Base-by-base conservation (phyloP, 306 rosid species). In the Dryas alaskensis region DNA sequence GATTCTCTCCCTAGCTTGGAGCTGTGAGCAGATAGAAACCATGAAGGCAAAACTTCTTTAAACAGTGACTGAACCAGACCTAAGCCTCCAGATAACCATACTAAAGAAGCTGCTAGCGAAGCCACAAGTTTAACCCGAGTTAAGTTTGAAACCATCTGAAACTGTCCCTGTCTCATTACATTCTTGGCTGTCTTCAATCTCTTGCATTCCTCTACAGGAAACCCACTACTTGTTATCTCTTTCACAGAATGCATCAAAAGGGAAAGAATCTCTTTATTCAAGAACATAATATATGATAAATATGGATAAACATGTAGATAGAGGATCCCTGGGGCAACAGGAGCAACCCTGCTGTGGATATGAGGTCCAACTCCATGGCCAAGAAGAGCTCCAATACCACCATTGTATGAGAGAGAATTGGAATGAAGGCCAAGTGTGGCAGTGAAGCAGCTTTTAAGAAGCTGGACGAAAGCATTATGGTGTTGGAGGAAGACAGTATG, bases 321-420 rank as follows among this genome's bases (percentile, higher is more conserved):
- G 47, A 93, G 92, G 74, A 91, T 87, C 58, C 96, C 98, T 0
- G 98, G 98, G 66, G 98, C 97, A 77, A 84, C 94, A 11, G 97
- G 92, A 72, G 92, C 84, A 52, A 92, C 84, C 61, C 89, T 86
- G 40, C 92, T 94, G 11, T 81, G 78, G 60, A 84, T 83, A 61
- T 87, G 91, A 60, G 89, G 81, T 78, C 82, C 89, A 14, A 85
- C 84, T 58, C 98, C 98, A 63, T 94, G 96, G 74, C 97, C 98
- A 54, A 91, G 96, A 48, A 94, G 96, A 52, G 89, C 89, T 67
- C 96, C 96, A 52, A 89, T 85, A 16, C 97, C 96, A 4, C 98
- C 98, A 61, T 80, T 77, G 87, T 78, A 71, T 65, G 90, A 86
- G 78, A 88, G 58, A 58, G 96, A 86, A 44, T 86, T 76, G 79